A percentile compares a stretch with the other conserved stretches of the same genome.
phyloP scores from a whole-genome alignment of 768 basidiomycete genomes.

The Auriscalpium microsporum region DNA sequence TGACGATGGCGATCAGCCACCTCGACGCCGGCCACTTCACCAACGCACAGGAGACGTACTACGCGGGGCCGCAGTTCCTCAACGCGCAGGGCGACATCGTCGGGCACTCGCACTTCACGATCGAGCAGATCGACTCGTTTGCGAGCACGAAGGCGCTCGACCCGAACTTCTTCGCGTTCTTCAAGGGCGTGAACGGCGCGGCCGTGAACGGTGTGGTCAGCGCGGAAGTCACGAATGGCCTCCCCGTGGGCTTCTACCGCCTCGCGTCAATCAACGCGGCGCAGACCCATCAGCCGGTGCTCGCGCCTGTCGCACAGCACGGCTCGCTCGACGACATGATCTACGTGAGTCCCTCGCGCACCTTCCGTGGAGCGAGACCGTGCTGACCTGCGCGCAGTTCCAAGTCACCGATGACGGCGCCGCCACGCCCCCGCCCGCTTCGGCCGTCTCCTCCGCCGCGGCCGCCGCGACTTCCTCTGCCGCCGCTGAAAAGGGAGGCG shows the following conservation, averaged over 20 bases:
- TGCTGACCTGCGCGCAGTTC: conserved; percentile 3
- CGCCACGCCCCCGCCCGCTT: background rate
- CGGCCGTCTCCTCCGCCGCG: background rate
- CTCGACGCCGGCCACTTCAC: conserved; percentile 49
- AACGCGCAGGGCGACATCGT: conserved; percentile 40
- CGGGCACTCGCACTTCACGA: conserved; percentile 60
- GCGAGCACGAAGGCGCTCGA: conserved; percentile 40
- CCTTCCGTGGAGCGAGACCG: background rate
- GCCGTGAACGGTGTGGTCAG: conserved; percentile 34
- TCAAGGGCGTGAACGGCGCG: conserved; percentile 42
- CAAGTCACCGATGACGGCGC: background rate
- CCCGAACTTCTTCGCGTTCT: conserved; percentile 48
- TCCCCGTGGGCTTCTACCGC: conserved; percentile 36
- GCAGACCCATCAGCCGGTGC: conserved; percentile 34
- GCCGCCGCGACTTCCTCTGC: background rate
- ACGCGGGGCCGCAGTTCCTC: conserved; percentile 45
- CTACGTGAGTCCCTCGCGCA: conserved; percentile 22
- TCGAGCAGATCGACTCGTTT: conserved; percentile 43
- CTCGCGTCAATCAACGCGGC: conserved; percentile 35
- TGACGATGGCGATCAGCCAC: conserved; percentile 38
- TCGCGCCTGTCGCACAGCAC: conserved; percentile 34
- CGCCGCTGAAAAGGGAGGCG: background rate
- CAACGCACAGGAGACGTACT: conserved; percentile 44
- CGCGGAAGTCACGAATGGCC: conserved; percentile 32
- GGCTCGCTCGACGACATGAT: conserved; percentile 31